Percentiles rank a stretch among this genome's conserved stretches.
phyloP scores from a whole-genome alignment of 768 basidiomycete genomes.

The Saitozyma podzolica region DNA sequence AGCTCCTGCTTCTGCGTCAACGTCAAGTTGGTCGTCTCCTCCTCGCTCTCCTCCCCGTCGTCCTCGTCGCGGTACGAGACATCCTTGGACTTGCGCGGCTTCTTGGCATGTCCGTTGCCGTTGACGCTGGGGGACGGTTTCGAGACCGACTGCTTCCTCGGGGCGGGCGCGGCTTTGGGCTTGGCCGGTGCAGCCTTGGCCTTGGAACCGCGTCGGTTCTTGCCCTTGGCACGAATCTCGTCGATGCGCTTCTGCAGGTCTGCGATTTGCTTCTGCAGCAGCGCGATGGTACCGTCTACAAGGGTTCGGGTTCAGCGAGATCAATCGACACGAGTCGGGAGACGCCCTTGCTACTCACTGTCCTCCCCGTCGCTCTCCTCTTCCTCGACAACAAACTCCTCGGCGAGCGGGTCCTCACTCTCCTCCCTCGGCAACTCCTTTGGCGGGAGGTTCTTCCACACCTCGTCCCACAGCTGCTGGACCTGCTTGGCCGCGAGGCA shows the following conservation, averaged over 20 bases:
- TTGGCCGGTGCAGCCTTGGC: conserved; percentile 13
- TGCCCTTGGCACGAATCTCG: conserved; percentile 15
- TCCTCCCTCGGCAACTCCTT: conserved; percentile 57
- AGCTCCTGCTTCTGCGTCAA: conserved; percentile 98
- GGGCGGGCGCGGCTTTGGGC: conserved; percentile 16
- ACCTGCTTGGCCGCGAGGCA: conserved; percentile 81
- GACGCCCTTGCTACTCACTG: conserved; percentile 57
- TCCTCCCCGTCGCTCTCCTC: conserved; percentile 62
- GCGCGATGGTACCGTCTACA: conserved; percentile 3
- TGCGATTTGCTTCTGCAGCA: conserved; percentile 31
- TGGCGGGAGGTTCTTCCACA: conserved; percentile 75
- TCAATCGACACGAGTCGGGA: not conserved
- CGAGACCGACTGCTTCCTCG: conserved; percentile 33
- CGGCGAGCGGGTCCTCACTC: conserved; percentile 58
- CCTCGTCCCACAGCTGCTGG: conserved; percentile 86
- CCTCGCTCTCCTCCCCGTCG: conserved; percentile 40
- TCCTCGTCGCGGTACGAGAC: conserved; percentile 31
- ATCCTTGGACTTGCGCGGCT: conserved; percentile 40
- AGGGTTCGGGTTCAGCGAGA: conserved; percentile 3
- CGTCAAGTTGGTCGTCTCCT: conserved; percentile 57
- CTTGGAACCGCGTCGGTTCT: conserved; percentile 5
- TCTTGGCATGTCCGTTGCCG: conserved; percentile 38
- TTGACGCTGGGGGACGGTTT: conserved; percentile 38
- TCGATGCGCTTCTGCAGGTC: conserved; percentile 27
- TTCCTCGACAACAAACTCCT: conserved; percentile 61